These are phyloP conservation scores for Panicum miliaceum DNA, from an alignment of 176 grass and related monocot species.

Conservation along the genomic window DNA sequence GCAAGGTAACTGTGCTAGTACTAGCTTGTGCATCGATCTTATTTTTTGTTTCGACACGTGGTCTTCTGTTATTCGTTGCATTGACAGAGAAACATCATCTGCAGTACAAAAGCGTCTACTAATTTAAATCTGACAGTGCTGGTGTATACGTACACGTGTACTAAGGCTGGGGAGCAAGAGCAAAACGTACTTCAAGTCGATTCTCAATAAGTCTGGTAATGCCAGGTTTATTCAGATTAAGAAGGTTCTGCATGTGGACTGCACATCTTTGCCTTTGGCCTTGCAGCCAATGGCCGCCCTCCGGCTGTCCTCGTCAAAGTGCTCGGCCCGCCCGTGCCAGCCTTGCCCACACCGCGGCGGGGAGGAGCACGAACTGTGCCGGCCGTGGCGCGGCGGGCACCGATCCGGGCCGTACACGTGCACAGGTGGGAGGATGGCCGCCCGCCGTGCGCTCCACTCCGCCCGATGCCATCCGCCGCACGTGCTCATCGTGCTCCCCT, in stretches of 20 bases:
- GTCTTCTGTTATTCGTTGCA: background rate
- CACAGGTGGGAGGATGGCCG: background rate
- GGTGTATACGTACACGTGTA: background rate
- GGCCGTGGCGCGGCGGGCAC: background rate
- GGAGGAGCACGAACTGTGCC: background rate
- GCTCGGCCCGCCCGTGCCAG: background rate
- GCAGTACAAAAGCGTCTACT: background rate
- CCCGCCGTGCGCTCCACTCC: slow-evolving; percentile 26
- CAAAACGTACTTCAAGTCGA: background rate
- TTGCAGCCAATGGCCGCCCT: background rate
- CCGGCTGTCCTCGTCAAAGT: background rate
- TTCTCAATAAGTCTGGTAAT: background rate
- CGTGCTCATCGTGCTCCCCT: slow-evolving; percentile 54
- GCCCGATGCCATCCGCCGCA: slow-evolving; percentile 21
- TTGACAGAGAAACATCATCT: background rate
- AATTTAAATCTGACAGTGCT: background rate
- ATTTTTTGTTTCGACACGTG: background rate
- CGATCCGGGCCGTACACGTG: slow-evolving; percentile 39
- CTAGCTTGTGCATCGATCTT: background rate
- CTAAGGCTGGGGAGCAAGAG: background rate
- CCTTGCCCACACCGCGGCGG: background rate
- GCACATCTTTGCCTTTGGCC: background rate
- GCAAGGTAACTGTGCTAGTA: background rate
- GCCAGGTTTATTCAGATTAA: background rate
- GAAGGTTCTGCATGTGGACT: background rate